Base-by-base conservation (phyloP, 805 yeast genomes). In the Teunomyces aglyptinius region DNA sequence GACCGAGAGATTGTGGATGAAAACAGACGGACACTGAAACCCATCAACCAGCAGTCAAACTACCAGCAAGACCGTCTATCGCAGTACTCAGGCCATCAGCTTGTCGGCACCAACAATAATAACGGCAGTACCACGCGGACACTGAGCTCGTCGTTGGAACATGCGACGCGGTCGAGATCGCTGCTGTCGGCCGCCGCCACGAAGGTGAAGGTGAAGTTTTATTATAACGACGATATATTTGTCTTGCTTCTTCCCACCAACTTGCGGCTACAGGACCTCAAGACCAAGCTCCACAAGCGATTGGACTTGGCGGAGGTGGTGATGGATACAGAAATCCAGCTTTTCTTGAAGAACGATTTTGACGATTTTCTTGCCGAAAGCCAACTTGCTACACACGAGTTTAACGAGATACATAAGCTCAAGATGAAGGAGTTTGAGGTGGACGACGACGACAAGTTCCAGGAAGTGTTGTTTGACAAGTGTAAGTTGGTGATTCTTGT, bases 181-280 rank as follows among this genome's bases (percentile, higher is more conserved):
- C 33, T 31, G 33, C 33, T 31, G 33, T 15, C 4, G 29, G 41
- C 41, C 6, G 47, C 32, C 7, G 29, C 46, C 12, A 18, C 41
- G 34, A 80, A 80, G 55, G 67, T 73, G 15, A 87, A 87, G 62
- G 78, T 86, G 43, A 87, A 87, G 61, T 85, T 87, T 57, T 87
- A 83, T 61, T 86, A 81, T 58, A 83, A 82, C 48, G 94, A 86
- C 57, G 96, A 87, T 59, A 87, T 87, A 12, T 87, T 86, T 70
- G 94, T 89, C 1, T 71, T 87, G 35, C 64, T 82, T 49, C 67
- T 83, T 32, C 81, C 82, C 27, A 58, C 70, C 11, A 71, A 68
- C 49, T 75, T 77, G 42, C 67, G 78, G 3, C 61, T 78, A 38
- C 68, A 64, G 28, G 85, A 80, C 47, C 58, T 83, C 48, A 74